A percentile compares a stretch with the other conserved stretches of the same genome.
Evolutionary conservation across 352 stramenopile species (phyloP).

Genomic region (Pythium graminicola): DNA sequence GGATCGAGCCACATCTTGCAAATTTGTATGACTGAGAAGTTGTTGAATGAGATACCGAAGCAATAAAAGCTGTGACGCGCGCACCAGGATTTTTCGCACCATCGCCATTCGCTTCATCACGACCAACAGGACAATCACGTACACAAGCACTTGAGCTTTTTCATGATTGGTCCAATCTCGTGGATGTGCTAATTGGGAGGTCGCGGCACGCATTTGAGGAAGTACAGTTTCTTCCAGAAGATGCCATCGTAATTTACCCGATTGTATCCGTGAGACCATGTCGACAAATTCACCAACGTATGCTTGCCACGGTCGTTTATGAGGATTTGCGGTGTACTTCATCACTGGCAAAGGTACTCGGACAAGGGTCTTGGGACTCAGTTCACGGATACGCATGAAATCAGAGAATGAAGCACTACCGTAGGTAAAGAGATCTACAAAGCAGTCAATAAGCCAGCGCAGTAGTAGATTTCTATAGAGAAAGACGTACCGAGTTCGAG

Average conservation of each 20-base stretch:
- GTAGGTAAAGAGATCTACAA: conserved; percentile 59
- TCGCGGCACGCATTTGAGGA: conserved; percentile 36
- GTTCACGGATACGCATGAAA: conserved; percentile 49
- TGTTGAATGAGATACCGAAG: conserved; percentile 51
- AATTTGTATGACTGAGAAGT: conserved; percentile 39
- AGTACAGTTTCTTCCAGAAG: conserved; percentile 44
- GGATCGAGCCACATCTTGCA: conserved; percentile 17
- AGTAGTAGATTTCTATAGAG: background rate
- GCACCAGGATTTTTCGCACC: conserved; percentile 41
- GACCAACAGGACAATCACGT: conserved; percentile 47
- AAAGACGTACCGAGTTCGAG: conserved; percentile 46
- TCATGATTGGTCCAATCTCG: conserved; percentile 28
- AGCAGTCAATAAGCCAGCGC: background rate
- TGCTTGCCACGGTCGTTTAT: conserved; percentile 36
- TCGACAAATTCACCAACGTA: conserved; percentile 48
- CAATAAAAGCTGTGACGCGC: conserved; percentile 49
- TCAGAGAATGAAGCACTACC: conserved; percentile 68
- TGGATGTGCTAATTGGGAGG: conserved; percentile 26
- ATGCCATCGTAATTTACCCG: conserved; percentile 50
- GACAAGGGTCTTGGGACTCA: conserved; percentile 34
- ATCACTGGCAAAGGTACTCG: conserved; percentile 56
- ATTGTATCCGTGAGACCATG: conserved; percentile 42
- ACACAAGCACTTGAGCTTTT: conserved; percentile 44
- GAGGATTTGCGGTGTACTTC: conserved; percentile 51
- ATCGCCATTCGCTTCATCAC: conserved; percentile 44